Evolutionary conservation across 1,139 yeast species (phyloP).

Genomic region (Saccharomyces hybrid): DNA sequence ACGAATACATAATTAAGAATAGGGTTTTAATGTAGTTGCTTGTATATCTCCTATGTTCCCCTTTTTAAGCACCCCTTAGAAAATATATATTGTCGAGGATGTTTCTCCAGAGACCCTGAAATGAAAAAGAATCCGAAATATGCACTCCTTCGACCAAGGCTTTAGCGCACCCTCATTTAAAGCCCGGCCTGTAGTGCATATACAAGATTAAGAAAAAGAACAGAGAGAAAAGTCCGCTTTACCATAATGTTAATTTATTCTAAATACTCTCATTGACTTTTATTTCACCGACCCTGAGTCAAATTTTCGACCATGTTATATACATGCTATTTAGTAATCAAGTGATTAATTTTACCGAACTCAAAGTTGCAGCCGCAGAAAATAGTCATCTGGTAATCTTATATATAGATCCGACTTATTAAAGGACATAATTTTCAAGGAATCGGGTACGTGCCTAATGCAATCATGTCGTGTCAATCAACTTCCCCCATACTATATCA

Average conservation of each 20-base stretch:
- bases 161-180: neutral
- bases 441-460: no score
- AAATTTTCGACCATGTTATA: neutral
- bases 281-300: neutral
- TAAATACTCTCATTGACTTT: neutral
- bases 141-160: neutral
- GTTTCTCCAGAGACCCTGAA: neutral
- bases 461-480: no score
- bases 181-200: neutral
- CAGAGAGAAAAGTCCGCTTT: neutral
- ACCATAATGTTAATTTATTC: neutral
- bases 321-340: neutral
- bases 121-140: neutral
- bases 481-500: no score
- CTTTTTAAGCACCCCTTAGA: neutral
- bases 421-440: no score
- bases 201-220: neutral
- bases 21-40: neutral
- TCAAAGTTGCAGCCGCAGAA: neutral
- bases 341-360: neutral
- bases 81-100: neutral
- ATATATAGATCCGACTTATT: no score
- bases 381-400: no score
- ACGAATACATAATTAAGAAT: no score
- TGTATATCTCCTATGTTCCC: neutral